A percentile compares a stretch with the other conserved stretches of the same genome.
These are phyloP conservation scores for Persicaria tinctoria DNA, from an alignment of 148 eudicot species.

Conservation along the genomic window DNA sequence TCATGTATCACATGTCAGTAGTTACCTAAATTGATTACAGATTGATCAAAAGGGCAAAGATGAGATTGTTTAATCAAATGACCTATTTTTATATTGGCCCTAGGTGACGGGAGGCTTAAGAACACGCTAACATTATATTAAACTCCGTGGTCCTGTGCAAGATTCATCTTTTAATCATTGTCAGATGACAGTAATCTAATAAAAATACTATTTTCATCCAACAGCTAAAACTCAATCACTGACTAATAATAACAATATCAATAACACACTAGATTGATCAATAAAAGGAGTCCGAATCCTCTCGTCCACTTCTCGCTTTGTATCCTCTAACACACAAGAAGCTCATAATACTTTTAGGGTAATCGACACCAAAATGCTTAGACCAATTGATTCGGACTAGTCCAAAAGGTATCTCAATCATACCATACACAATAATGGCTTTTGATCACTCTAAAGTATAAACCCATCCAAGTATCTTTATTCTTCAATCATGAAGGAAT, in stretches of 20 bases:
- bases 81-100: neutral
- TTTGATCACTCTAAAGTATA: too few relatives aligned
- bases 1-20: neutral
- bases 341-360: too few relatives aligned
- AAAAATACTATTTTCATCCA: neutral
- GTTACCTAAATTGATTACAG: neutral
- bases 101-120: neutral
- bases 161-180: conserved; percentile 1
- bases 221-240: neutral
- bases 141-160: neutral
- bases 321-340: too few relatives aligned
- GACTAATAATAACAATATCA: neutral
- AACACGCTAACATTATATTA: neutral
- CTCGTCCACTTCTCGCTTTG: too few relatives aligned
- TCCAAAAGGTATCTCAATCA: too few relatives aligned
- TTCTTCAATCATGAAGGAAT: too few relatives aligned
- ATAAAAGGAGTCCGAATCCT: too few relatives aligned
- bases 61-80: conserved; percentile 1
- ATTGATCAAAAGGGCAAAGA: neutral
- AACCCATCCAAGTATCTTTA: too few relatives aligned
- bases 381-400: too few relatives aligned
- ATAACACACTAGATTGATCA: too few relatives aligned
- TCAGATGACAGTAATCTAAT: neutral
- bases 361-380: too few relatives aligned
- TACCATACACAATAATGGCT: too few relatives aligned